A percentile compares a stretch with the other conserved stretches of the same genome.
Conservation (phyloP, 2,329 filamentous ascomycete genomes). For the Cordyceps militaris region DNA sequence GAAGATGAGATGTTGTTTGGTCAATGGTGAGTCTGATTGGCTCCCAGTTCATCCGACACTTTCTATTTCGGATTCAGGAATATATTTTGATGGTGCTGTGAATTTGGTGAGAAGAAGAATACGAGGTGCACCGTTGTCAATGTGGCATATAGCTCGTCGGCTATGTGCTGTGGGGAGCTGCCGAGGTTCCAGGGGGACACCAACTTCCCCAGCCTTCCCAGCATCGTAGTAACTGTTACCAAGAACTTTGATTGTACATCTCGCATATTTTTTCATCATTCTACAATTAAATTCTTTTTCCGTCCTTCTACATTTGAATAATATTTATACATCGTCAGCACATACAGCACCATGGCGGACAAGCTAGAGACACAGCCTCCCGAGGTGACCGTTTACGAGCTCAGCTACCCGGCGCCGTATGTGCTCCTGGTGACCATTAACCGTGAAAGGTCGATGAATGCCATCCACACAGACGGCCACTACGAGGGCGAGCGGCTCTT, state of each 20-base stretch:
- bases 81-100: background rate
- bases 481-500: conserved; percentile 42
- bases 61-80: background rate
- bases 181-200: conserved; percentile 7
- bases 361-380: conserved; percentile 15
- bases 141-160: background rate
- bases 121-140: background rate
- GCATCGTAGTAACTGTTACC: background rate
- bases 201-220: background rate
- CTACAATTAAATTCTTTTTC: background rate
- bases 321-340: background rate
- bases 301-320: background rate
- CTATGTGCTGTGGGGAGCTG: conserved; percentile 1
- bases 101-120: background rate
- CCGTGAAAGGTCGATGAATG: conserved; percentile 42
- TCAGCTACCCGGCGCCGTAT: conserved; percentile 38
- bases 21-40: background rate
- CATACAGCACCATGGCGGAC: conserved; percentile 10
- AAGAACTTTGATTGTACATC: background rate
- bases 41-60: background rate
- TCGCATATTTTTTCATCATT: background rate
- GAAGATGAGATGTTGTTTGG: background rate
- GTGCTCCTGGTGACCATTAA: conserved; percentile 48
- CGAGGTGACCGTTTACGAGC: conserved; percentile 17
- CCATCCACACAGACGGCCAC: conserved; percentile 34